A percentile compares a stretch with the other conserved stretches of the same genome.
Evolutionary conservation across 73 alveolate species (phyloP).

Genomic region (Paraurostyla sp.): DNA sequence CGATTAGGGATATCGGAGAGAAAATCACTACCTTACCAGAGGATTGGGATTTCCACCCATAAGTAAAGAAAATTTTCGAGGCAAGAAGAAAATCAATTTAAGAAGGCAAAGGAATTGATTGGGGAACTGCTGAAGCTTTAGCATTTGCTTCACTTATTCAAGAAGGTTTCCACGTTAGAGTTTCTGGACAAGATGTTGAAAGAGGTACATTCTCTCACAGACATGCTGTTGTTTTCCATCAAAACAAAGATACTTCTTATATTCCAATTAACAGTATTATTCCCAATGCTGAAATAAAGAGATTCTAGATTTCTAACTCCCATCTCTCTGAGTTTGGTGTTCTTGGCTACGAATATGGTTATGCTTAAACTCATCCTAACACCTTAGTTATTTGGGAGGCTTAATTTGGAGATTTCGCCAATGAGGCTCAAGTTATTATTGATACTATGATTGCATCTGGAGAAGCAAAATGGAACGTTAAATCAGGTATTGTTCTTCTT

Average conservation of each 20-base stretch:
- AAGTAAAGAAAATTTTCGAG: slow-evolving; percentile 81
- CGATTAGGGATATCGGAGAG: slow-evolving; percentile 73
- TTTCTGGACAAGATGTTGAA: slow-evolving; percentile 98
- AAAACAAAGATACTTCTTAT: slow-evolving; percentile 74
- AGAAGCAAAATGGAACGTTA: slow-evolving; percentile 95
- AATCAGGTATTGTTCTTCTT: slow-evolving; percentile 87
- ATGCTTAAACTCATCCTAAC: slow-evolving; percentile 88
- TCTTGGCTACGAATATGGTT: slow-evolving; percentile 93
- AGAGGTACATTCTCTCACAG: slow-evolving; percentile 98
- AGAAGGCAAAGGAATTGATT: slow-evolving; percentile 93
- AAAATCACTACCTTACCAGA: slow-evolving; percentile 76
- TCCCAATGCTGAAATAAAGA: slow-evolving; percentile 56
- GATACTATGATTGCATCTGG: slow-evolving; percentile 91
- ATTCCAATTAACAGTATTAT: slow-evolving; percentile 55
- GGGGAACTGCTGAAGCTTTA: slow-evolving; percentile 96
- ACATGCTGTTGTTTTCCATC: slow-evolving; percentile 87
- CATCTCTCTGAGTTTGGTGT: slow-evolving; percentile 76
- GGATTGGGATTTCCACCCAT: slow-evolving; percentile 82
- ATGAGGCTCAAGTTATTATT: slow-evolving; percentile 88
- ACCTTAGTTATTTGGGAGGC: slow-evolving; percentile 96
- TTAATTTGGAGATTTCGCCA: slow-evolving; percentile 92
- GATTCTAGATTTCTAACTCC: slow-evolving; percentile 72
- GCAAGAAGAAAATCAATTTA: slow-evolving; percentile 79
- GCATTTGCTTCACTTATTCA: slow-evolving; percentile 94
- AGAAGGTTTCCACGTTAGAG: slow-evolving; percentile 89